A percentile compares a stretch with the other conserved stretches of the same genome.
phyloP scores from a whole-genome alignment of 169 alveolate species.

The Eimeria falciformis region DNA sequence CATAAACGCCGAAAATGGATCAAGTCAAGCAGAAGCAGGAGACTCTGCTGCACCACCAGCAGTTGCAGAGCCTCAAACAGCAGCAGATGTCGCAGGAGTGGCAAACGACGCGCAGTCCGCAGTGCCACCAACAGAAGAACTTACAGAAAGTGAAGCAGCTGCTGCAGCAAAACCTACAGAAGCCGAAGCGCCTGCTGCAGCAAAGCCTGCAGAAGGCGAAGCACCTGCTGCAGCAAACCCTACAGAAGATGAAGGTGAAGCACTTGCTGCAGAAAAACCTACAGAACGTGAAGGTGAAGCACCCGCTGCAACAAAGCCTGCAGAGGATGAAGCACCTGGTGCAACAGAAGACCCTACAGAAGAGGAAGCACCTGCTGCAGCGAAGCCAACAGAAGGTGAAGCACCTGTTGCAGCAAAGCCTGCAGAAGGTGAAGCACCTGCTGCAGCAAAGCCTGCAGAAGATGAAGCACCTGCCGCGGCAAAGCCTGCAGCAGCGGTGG shows the following conservation, averaged over 20 bases:
- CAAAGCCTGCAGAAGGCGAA: neutral
- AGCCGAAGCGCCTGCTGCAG: neutral
- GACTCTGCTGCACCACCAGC: neutral
- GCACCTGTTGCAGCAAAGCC: neutral
- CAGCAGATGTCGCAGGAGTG: neutral
- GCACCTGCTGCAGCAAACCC: neutral
- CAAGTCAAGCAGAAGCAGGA: too few relatives aligned
- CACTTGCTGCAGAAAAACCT: neutral
- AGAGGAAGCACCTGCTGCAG: neutral
- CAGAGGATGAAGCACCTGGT: neutral
- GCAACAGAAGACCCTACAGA: neutral
- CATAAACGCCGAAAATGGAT: too few relatives aligned
- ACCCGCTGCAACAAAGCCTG: neutral
- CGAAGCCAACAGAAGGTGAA: neutral
- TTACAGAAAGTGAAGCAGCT: neutral
- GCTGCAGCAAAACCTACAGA: neutral
- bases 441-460: constrained; percentile 16
- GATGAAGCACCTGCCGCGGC: neutral
- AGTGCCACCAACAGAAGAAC: neutral
- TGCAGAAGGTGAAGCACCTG: neutral
- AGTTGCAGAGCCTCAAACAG: neutral
- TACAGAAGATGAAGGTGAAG: neutral
- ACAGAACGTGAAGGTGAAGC: neutral
- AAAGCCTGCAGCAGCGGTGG: neutral
- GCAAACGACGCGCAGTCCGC: neutral